phyloP scores from a whole-genome alignment of 1,284 basidiomycete genomes.

The Moesziomyces aphidis region DNA sequence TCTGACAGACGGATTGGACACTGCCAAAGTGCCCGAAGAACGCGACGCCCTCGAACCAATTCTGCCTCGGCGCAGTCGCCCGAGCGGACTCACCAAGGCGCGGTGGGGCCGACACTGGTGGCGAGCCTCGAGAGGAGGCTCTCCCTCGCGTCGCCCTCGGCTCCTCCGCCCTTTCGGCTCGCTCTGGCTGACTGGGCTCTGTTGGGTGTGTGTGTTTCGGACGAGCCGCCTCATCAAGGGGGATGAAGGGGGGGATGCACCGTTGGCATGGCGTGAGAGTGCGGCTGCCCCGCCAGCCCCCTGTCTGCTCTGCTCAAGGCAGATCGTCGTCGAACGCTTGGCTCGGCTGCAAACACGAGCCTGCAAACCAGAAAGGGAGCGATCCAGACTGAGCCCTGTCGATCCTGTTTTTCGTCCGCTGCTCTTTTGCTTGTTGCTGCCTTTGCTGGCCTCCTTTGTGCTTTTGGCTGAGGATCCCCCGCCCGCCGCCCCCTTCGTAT shows the following conservation, averaged over 20 bases:
- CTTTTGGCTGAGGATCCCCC: too few relatives aligned
- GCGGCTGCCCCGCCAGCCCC: neutral
- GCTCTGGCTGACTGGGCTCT: neutral
- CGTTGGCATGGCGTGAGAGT: too few relatives aligned
- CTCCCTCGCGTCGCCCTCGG: too few relatives aligned
- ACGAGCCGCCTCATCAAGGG: too few relatives aligned
- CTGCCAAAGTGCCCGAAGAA: neutral
- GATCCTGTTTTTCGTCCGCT: slow-evolving; percentile 7
- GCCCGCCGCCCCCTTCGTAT: too few relatives aligned
- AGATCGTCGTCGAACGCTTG: slow-evolving; percentile 2
- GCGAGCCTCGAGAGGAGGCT: too few relatives aligned
- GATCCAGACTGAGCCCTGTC: neutral
- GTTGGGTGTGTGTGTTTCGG: slow-evolving; percentile 10
- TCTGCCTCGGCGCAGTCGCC: neutral
- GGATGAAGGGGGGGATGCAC: too few relatives aligned
- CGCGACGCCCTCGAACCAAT: too few relatives aligned
- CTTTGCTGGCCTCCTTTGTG: neutral
- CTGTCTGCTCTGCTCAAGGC: neutral
- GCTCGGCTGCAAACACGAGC: neutral
- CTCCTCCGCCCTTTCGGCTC: too few relatives aligned
- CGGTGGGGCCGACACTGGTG: too few relatives aligned
- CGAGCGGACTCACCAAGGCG: neutral
- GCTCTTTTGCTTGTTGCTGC: neutral
- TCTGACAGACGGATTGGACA: neutral
- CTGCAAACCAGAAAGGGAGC: neutral